Evolutionary conservation across 2,329 filamentous ascomycete genomes (phyloP).

Genomic region (Pseudonectria buxi): DNA sequence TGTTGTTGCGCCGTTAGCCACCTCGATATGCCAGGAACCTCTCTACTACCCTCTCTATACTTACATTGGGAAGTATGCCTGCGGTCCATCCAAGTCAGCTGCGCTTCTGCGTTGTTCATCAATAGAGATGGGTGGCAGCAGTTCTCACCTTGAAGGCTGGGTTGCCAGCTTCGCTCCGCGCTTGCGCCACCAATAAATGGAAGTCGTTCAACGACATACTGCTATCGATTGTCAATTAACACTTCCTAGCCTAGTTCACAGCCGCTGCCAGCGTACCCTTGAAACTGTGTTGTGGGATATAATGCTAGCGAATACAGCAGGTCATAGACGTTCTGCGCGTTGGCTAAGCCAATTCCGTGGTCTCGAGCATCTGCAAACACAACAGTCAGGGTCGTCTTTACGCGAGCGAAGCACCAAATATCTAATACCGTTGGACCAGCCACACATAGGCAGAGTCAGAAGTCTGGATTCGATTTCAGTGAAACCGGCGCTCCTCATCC

Average conservation of each 20-base stretch:
- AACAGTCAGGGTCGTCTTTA: slow-evolving; percentile 2
- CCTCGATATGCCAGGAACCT: slow-evolving; percentile 1
- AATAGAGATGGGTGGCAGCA: background rate
- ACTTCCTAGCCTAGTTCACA: background rate
- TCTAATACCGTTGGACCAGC: slow-evolving; percentile 56
- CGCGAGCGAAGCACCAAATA: background rate
- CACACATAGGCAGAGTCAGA: slow-evolving; percentile 62
- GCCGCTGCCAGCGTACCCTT: slow-evolving; percentile 32
- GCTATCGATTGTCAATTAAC: slow-evolving; percentile 4
- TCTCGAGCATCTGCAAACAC: slow-evolving; percentile 39
- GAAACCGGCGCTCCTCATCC: slow-evolving; percentile 58
- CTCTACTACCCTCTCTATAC: slow-evolving; percentile 19
- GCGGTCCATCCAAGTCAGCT: slow-evolving; percentile 4
- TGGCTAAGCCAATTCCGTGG: slow-evolving; percentile 45
- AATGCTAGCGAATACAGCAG: slow-evolving; percentile 49
- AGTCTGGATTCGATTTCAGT: slow-evolving; percentile 59
- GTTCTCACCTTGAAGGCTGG: slow-evolving; percentile 47
- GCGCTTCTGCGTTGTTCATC: no score
- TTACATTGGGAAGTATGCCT: slow-evolving; percentile 59
- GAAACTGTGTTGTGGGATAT: slow-evolving; percentile 48
- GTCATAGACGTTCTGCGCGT: slow-evolving; percentile 47
- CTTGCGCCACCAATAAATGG: slow-evolving; percentile 49
- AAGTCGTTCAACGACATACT: slow-evolving; percentile 55
- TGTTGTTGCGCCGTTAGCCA: slow-evolving; percentile 21
- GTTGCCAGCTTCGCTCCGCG: slow-evolving; percentile 46